Evolutionary conservation across 345 rosid genomes (phyloP).

Genomic region (Ailanthus altissimus): DNA sequence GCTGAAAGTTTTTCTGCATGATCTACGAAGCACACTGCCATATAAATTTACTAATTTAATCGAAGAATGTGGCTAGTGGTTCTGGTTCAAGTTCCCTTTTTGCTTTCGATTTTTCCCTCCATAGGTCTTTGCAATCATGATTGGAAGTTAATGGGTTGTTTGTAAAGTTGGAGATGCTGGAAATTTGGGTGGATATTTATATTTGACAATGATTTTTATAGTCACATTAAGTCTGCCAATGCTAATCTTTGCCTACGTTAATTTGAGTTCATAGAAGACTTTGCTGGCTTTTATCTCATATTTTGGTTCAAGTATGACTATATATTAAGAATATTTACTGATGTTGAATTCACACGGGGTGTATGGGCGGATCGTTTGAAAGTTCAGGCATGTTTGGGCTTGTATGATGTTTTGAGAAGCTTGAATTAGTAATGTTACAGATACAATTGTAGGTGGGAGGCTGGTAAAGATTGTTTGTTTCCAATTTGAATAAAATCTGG

Average conservation of each 20-base stretch:
- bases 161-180: slow-evolving; percentile 36
- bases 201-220: slow-evolving; percentile 23
- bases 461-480: not conserved
- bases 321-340: not conserved
- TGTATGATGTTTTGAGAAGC: not conserved
- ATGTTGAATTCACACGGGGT: not conserved
- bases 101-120: slow-evolving; percentile 20
- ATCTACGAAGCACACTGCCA: slow-evolving; percentile 16
- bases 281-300: not conserved
- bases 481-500: not conserved
- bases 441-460: not conserved
- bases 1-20: slow-evolving; percentile 20
- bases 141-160: slow-evolving; percentile 29
- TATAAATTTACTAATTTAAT: slow-evolving; percentile 12
- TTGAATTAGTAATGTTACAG: not conserved
- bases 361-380: not conserved
- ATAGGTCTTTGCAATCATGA: slow-evolving; percentile 9
- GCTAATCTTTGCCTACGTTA: not conserved
- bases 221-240: slow-evolving; percentile 16
- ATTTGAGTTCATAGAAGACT: not conserved
- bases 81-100: slow-evolving; percentile 20
- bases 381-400: not conserved
- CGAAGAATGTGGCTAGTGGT: slow-evolving; percentile 16
- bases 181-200: slow-evolving; percentile 33
- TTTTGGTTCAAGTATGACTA: not conserved